Evolutionary conservation across 2,329 filamentous ascomycete genomes (phyloP).

Genomic region (Pestalotiopsis fici): DNA sequence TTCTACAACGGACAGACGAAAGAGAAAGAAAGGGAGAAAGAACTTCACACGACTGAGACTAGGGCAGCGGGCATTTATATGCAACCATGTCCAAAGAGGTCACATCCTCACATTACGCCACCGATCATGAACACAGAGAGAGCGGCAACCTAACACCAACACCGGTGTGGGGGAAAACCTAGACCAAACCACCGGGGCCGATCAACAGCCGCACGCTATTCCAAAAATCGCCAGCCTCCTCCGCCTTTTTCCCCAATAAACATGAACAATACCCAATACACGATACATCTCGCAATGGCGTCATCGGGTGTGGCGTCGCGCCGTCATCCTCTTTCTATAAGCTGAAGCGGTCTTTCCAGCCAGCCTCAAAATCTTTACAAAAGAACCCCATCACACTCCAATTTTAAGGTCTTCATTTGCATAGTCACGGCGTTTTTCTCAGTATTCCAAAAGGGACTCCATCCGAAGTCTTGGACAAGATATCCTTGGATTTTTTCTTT

Average conservation of each 20-base stretch:
- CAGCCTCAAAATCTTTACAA: neutral
- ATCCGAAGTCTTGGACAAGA: neutral
- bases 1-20: neutral
- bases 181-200: neutral
- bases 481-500: neutral
- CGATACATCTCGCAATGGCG: neutral
- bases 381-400: neutral
- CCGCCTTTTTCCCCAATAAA: neutral
- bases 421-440: neutral
- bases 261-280: neutral
- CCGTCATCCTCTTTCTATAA: neutral
- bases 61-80: neutral
- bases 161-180: neutral
- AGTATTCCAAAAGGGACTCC: neutral
- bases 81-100: neutral
- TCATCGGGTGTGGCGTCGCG: constrained; percentile 1
- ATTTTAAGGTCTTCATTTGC: neutral
- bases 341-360: neutral
- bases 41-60: neutral
- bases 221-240: neutral
- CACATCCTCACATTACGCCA: neutral
- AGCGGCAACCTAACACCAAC: neutral
- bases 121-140: neutral
- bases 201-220: neutral
- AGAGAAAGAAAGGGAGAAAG: neutral